Evolutionary conservation across 75 land plant species (phyloP), one percentile per base, ranked within the genome.

Genomic region (Pinus tabuliformis): DNA sequence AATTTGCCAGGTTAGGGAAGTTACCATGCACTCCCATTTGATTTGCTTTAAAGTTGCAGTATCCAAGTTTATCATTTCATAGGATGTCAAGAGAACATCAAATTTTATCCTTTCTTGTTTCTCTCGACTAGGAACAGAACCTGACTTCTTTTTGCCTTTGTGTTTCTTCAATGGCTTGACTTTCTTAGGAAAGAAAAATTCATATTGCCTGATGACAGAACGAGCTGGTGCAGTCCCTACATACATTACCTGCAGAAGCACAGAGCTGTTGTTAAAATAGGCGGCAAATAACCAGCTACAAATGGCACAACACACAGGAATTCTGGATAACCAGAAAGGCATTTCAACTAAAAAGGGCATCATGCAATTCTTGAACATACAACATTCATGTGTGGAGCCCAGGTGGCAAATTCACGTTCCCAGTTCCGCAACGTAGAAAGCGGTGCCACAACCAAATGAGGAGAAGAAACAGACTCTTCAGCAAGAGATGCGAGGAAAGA

Each of bases 381-480:
- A 79, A 90, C 91, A 82, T 97, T 95, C 93, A 97, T 85, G 14
- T 97, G 98, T 28, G 99, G 99, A 14, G 96, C 94, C 99, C 99
- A 97, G 20, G 93, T 95, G 58, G 98, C 84, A 87, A 97, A 97
- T 80, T 97, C 99, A 59, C 99, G 98, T 75, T 97, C 99, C 99
- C 99, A 97, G 62, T 97, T 97, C 14, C 98, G 82, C 60, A 97
- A 70, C 45, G 99, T 95, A 54, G 98, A 95, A 33, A 95, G 91
- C 30, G 99, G 99, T 17, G 99, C 99, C 24, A 97, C 89, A 3
- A 97, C 98, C 56, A 97, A 79, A 86, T 92, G 94, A 56, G 99
- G 99, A n/a, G 26, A 12, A 57, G 58, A 37, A 3, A 89, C 58
- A n/a, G 84, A 86, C 57, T 92, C 98, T 72, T 91, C 92, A 57